Evolutionary conservation across 2,329 filamentous ascomycete genomes (phyloP).

Genomic region (Xylaria polymorpha): DNA sequence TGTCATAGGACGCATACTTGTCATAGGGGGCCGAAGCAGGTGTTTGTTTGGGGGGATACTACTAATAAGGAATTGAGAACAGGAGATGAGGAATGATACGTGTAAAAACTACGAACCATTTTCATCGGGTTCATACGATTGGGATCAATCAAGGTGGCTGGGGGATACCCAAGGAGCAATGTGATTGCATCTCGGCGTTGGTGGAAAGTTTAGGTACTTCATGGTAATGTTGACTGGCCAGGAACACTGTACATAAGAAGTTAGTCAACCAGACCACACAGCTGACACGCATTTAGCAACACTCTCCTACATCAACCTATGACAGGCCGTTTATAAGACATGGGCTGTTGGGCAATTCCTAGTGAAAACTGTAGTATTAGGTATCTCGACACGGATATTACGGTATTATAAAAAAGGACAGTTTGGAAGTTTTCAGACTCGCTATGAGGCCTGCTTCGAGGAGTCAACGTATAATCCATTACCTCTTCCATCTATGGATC

Average conservation of each 20-base stretch:
- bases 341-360: not conserved
- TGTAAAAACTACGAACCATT: slow-evolving; percentile 24
- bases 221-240: slow-evolving; percentile 24
- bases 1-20: slow-evolving; percentile 15
- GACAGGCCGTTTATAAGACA: not conserved
- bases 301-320: not conserved
- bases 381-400: not conserved
- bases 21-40: slow-evolving; percentile 10
- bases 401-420: too few relatives aligned
- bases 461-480: not conserved
- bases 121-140: slow-evolving; percentile 26
- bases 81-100: slow-evolving; percentile 12
- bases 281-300: not conserved
- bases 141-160: slow-evolving; percentile 23
- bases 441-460: too few relatives aligned
- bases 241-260: slow-evolving; percentile 36
- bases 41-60: slow-evolving; percentile 6
- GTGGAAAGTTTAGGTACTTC: slow-evolving; percentile 13
- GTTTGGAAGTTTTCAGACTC: too few relatives aligned
- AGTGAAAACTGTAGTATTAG: not conserved
- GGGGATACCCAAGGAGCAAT: slow-evolving; percentile 31
- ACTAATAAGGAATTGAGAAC: slow-evolving; percentile 16
- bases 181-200: slow-evolving; percentile 38
- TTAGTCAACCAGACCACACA: slow-evolving; percentile 19
- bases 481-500: not conserved